A percentile compares a stretch with the other conserved stretches of the same genome.
phyloP scores from a whole-genome alignment of 345 rosid genomes.

The Brassica rapa region DNA sequence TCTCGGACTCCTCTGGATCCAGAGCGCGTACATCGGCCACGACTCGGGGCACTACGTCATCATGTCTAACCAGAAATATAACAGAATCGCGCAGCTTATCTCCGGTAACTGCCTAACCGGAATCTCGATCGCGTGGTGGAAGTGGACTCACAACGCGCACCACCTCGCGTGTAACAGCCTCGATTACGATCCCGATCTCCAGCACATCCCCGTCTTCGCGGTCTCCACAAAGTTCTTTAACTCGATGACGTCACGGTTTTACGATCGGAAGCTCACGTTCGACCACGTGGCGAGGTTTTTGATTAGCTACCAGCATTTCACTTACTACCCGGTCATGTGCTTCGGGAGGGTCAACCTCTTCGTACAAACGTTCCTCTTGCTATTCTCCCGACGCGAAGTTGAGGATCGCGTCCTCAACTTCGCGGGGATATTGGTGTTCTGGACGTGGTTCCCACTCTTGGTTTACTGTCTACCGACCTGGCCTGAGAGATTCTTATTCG shows the following conservation, averaged over 20 bases:
- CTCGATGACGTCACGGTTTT: constrained; percentile 65
- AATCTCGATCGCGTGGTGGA: constrained; percentile 99
- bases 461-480: constrained; percentile 76
- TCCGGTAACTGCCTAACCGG: constrained; percentile 92
- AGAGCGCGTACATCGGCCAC: constrained; percentile 82
- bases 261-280: constrained; percentile 62
- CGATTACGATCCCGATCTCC: constrained; percentile 94
- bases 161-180: constrained; percentile 93
- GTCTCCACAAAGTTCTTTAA: constrained; percentile 67
- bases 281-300: constrained; percentile 69
- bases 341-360: constrained; percentile 76
- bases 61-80: constrained; percentile 55
- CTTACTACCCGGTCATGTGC: constrained; percentile 90
- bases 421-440: constrained; percentile 67
- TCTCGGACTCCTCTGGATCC: constrained; percentile 84
- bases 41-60: constrained; percentile 93
- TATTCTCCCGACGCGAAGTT: constrained; percentile 57
- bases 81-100: constrained; percentile 62
- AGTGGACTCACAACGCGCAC: constrained; percentile 97
- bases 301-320: constrained; percentile 79
- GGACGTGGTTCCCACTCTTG: constrained; percentile 94
- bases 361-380: constrained; percentile 66
- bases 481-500: constrained; percentile 76
- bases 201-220: constrained; percentile 90
- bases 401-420: constrained; percentile 75